These are phyloP conservation scores for Angomonas ambiguus DNA, from an alignment of 208 protist species.

Conservation along the genomic window DNA sequence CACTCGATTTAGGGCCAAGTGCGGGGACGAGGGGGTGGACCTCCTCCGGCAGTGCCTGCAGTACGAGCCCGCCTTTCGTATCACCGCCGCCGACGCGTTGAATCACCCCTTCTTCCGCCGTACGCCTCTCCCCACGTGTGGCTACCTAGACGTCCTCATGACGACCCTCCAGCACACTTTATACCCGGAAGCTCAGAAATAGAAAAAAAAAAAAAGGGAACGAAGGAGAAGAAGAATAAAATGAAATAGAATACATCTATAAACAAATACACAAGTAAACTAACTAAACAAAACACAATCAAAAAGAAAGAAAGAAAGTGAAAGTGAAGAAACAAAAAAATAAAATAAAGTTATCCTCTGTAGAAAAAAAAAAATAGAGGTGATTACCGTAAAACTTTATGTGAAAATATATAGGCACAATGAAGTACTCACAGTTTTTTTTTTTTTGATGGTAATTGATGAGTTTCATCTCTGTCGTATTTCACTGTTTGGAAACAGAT, in stretches of 20 bases:
- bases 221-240: constrained; percentile 1
- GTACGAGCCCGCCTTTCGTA: constrained; percentile 65
- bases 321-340: too few species aligned
- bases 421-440: constrained; percentile 5
- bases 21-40: constrained; percentile 53
- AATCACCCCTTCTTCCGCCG: constrained; percentile 54
- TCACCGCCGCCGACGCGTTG: constrained; percentile 61
- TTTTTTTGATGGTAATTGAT: constrained; percentile 15
- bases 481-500: too few species aligned
- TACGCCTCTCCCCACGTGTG: constrained; percentile 20
- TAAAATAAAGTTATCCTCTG: too few species aligned
- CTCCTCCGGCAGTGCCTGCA: constrained; percentile 54
- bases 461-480: constrained; percentile 12
- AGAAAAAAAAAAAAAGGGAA: not conserved
- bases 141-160: constrained; percentile 44
- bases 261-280: too few species aligned
- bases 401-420: too few species aligned
- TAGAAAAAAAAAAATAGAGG: too few species aligned
- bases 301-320: too few species aligned
- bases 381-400: too few species aligned
- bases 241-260: not conserved
- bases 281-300: too few species aligned
- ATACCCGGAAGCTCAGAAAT: constrained; percentile 12
- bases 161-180: constrained; percentile 52
- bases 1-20: constrained; percentile 32